phyloP scores from a whole-genome alignment of 1,139 yeast species.

The Taphrina pruni region DNA sequence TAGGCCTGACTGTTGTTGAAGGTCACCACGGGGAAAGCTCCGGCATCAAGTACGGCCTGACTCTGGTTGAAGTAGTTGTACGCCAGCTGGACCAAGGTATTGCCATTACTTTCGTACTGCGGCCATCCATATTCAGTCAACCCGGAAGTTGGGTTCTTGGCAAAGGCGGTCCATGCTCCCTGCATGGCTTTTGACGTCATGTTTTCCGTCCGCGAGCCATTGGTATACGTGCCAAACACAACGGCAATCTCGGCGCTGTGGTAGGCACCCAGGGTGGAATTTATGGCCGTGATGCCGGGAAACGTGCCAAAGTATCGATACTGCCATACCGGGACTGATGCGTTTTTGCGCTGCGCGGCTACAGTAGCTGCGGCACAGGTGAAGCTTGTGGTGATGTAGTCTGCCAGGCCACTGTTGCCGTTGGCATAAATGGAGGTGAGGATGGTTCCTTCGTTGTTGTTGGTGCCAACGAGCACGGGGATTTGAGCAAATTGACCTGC shows the following conservation, averaged over 20 bases:
- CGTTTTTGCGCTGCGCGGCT: constrained; percentile 2
- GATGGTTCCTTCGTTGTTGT: constrained; percentile 34
- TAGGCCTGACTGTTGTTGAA: constrained; percentile 17
- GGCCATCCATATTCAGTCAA: constrained; percentile 37
- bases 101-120: constrained; percentile 16
- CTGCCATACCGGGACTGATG: constrained; percentile 31
- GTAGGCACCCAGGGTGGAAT: constrained; percentile 9
- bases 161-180: constrained; percentile 29
- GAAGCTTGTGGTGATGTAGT: constrained; percentile 7
- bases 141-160: constrained; percentile 24
- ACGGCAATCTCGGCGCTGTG: constrained; percentile 29
- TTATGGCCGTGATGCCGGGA: constrained; percentile 5
- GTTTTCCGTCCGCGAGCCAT: constrained; percentile 6
- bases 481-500: constrained; percentile 27
- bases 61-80: constrained; percentile 16
- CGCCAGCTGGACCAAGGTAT: constrained; percentile 28
- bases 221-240: constrained; percentile 18
- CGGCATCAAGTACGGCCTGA: constrained; percentile 22
- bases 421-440: constrained; percentile 3
- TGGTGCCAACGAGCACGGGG: constrained; percentile 31
- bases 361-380: constrained; percentile 28
- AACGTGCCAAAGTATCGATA: constrained; percentile 26
- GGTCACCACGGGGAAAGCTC: constrained; percentile 20
- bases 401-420: constrained; percentile 5
- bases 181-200: constrained; percentile 19